Percentiles rank a stretch among this genome's conserved stretches.
Conservation (phyloP, 2,329 filamentous ascomycete genomes). For the Ramularia endophylla region DNA sequence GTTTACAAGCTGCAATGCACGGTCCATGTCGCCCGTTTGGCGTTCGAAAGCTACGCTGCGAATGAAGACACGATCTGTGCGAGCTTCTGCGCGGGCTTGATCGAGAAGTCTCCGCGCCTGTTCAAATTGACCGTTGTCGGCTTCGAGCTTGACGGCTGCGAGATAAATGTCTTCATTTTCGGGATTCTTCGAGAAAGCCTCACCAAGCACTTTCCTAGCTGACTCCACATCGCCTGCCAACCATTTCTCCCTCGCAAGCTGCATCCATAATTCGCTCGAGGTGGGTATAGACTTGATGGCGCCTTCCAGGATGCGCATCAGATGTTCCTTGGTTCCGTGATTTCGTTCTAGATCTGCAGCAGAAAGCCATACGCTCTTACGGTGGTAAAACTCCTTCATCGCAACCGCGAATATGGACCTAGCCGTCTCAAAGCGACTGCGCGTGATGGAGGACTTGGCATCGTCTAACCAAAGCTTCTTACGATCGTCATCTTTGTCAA, state of each 20-base stretch:
- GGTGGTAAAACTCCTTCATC: constrained; percentile 81
- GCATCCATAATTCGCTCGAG: constrained; percentile 89
- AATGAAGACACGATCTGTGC: constrained; percentile 95
- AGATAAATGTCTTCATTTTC: constrained; percentile 99
- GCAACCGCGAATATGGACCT: constrained; percentile 91
- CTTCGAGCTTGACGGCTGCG: constrained; percentile 91
- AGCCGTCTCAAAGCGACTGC: constrained; percentile 83
- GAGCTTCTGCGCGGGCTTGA: constrained; percentile 78
- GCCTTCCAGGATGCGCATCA: constrained; percentile 84
- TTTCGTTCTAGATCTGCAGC: constrained; percentile 87
- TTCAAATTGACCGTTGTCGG: constrained; percentile 76
- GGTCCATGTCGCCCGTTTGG: constrained; percentile 70
- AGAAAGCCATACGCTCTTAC: constrained; percentile 81
- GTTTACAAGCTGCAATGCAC: constrained; percentile 79
- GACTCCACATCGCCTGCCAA: constrained; percentile 81
- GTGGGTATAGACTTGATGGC: constrained; percentile 90
- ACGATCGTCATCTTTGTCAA: constrained; percentile 94
- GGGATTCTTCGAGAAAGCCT: constrained; percentile 89
- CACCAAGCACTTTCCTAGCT: constrained; percentile 75
- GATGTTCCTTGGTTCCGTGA: constrained; percentile 74
- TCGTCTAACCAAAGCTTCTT: constrained; percentile 97
- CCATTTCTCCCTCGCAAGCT: constrained; percentile 93
- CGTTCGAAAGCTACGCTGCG: constrained; percentile 93
- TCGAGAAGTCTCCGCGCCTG: constrained; percentile 76
- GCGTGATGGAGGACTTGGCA: constrained; percentile 71